Evolutionary conservation across 2,329 filamentous ascomycete genomes (phyloP), one percentile per base, ranked within the genome.

Genomic region (Phaeosphaeriaceae sp.): DNA sequence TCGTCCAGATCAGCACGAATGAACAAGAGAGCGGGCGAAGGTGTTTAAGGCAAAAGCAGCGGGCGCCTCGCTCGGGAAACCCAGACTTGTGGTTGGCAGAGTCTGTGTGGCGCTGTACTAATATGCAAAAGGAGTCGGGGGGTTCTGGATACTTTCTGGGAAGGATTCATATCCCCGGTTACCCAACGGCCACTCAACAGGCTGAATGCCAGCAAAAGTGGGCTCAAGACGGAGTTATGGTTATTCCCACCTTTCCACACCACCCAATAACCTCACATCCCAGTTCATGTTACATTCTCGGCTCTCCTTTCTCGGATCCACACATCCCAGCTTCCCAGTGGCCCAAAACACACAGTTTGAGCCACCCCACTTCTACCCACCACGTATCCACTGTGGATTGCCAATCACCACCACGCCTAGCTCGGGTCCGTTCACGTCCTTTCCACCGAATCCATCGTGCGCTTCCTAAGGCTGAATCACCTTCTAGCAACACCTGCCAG

Each of bases 301-400:
- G 33, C 34, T 46, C 42, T 52, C 42, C 42, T 50, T 32, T 38
- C 47, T 28, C 45, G 42, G 48, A 26, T 39, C 30, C 29, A 46
- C 30, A 30, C 46, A 44, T 35, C 33, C 35, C 41, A 47, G 26
- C 44, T 41, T 35, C 20, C 52, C 41, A 17, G 48, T 61, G 38
- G 45, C 51, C 47, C 33, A 48, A 52, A 52, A 55, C 63, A n/a
- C 60, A 61, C 58, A 54, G 52, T 46, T 50, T 57, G 48, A 48
- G 37, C 45, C 44, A 15, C 6, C 8, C 50, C 46, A 50, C 57
- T 56, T 30, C 53, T 48, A 45, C 46, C 46, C 39, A 50, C 43
- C 42, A 43, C 11, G 2, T 48, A 45, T 45, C 46, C 39, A 50
- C 43, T 42, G 41, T 26, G 2, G 11, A 26, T 26, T 8, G 23